These are phyloP conservation scores for Microascus cirrosus DNA, from an alignment of 2,329 filamentous ascomycete species.

Conservation along the genomic window DNA sequence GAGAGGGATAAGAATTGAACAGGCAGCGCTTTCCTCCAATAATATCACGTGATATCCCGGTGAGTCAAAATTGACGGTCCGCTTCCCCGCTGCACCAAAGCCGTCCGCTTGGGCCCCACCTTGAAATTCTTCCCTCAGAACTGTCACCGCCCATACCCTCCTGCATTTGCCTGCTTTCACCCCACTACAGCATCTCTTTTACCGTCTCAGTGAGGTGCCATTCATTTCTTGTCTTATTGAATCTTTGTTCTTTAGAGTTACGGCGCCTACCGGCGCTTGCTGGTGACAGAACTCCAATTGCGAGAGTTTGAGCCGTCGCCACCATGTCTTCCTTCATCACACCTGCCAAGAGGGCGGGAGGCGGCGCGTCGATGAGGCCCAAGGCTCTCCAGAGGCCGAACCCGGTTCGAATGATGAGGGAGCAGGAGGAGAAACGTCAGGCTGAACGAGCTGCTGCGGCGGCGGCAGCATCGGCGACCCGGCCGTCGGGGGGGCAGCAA, in stretches of 20 bases:
- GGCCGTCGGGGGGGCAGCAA: slow-evolving; percentile 24
- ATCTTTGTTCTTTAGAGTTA: neutral
- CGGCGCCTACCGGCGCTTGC: neutral
- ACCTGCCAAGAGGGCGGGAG: slow-evolving; percentile 8
- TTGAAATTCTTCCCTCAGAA: neutral
- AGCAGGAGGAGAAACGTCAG: slow-evolving; percentile 34
- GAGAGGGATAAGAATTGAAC: neutral
- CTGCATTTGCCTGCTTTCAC: neutral
- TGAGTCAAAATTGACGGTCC: neutral
- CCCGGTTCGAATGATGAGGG: slow-evolving; percentile 37
- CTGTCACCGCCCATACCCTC: neutral
- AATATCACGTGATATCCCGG: neutral
- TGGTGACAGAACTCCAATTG: neutral
- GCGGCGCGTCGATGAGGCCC: slow-evolving; percentile 20
- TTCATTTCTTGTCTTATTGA: neutral
- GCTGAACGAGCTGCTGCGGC: slow-evolving; percentile 18
- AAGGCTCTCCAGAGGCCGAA: slow-evolving; percentile 30
- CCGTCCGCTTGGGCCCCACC: neutral
- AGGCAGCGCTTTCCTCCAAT: neutral
- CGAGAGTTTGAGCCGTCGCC: neutral
- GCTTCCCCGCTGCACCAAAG: neutral
- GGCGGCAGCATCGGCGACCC: slow-evolving; percentile 12
- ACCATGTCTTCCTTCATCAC: neutral
- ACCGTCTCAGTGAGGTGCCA: neutral
- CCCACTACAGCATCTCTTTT: neutral